These are phyloP conservation scores for Rutstroemia sp. DNA, from an alignment of 2,329 filamentous ascomycete species.

Conservation along the genomic window DNA sequence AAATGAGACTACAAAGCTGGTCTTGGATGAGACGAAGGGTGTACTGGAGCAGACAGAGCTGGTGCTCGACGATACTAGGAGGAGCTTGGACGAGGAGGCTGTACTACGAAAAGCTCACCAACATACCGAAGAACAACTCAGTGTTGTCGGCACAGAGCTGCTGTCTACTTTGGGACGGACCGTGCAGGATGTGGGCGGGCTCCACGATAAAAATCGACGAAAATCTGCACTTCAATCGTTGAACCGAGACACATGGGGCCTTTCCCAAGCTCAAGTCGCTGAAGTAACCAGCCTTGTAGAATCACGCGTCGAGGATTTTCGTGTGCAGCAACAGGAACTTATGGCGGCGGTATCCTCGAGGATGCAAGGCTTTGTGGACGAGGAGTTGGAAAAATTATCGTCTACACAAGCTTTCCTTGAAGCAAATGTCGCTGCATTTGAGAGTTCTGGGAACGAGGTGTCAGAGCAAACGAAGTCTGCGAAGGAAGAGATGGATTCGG, in stretches of 20 bases:
- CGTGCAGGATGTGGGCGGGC: conserved; percentile 69
- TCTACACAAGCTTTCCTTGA: conserved; percentile 64
- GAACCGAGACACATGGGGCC: conserved; percentile 73
- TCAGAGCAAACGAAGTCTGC: conserved; percentile 60
- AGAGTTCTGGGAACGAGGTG: conserved; percentile 59
- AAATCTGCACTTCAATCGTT: conserved; percentile 75
- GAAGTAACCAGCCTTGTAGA: conserved; percentile 75
- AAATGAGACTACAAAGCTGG: conserved; percentile 65
- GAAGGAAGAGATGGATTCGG: conserved; percentile 80
- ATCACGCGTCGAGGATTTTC: conserved; percentile 63
- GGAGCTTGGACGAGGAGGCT: conserved; percentile 71
- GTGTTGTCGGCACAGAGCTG: conserved; percentile 64
- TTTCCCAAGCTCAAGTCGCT: conserved; percentile 66
- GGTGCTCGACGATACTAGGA: conserved; percentile 69
- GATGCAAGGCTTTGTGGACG: conserved; percentile 69
- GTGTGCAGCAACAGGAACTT: conserved; percentile 62
- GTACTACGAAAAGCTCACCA: conserved; percentile 76
- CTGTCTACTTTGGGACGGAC: conserved; percentile 72
- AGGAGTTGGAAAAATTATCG: conserved; percentile 65
- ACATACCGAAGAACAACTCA: conserved; percentile 72
- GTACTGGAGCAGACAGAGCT: conserved; percentile 83
- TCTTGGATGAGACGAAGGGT: conserved; percentile 71
- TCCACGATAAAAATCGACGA: conserved; percentile 80
- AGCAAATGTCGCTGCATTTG: conserved; percentile 60
- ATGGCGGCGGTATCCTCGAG: conserved; percentile 60